Evolutionary conservation across 2,329 filamentous ascomycete genomes (phyloP).

Genomic region (Alternaria sp.): DNA sequence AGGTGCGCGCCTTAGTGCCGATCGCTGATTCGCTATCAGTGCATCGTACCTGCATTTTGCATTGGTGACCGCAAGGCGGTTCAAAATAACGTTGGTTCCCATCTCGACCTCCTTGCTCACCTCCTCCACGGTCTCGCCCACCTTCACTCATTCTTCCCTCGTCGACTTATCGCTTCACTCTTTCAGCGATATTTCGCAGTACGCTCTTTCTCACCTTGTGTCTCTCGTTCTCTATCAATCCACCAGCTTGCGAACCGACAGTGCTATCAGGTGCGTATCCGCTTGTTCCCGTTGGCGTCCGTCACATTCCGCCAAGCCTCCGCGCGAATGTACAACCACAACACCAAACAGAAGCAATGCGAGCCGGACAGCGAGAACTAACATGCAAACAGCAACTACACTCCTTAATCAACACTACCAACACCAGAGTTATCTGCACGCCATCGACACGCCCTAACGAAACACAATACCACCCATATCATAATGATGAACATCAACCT

Average conservation of each 20-base stretch:
- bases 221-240: constrained; percentile 27
- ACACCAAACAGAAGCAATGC: constrained; percentile 16
- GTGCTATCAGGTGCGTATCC: constrained; percentile 38
- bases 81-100: constrained; percentile 24
- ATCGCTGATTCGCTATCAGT: constrained; percentile 9
- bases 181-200: constrained; percentile 63
- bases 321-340: constrained; percentile 12
- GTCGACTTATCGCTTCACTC: constrained; percentile 65
- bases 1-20: constrained; percentile 1
- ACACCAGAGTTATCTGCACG: constrained; percentile 22
- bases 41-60: constrained; percentile 26
- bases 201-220: constrained; percentile 45
- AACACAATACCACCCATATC: constrained; percentile 16
- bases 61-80: constrained; percentile 23
- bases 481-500: constrained; percentile 55
- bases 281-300: constrained; percentile 16
- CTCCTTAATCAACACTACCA: constrained; percentile 33
- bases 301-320: constrained; percentile 27
- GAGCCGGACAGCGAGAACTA: constrained; percentile 18
- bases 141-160: constrained; percentile 33
- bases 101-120: constrained; percentile 31
- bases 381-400: constrained; percentile 33
- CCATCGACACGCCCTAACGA: constrained; percentile 31
- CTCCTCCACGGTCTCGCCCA: constrained; percentile 43
- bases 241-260: constrained; percentile 16